These are phyloP conservation scores for Nitzschia palea DNA, from an alignment of 108 stramenopile genomes.

Conservation along the genomic window DNA sequence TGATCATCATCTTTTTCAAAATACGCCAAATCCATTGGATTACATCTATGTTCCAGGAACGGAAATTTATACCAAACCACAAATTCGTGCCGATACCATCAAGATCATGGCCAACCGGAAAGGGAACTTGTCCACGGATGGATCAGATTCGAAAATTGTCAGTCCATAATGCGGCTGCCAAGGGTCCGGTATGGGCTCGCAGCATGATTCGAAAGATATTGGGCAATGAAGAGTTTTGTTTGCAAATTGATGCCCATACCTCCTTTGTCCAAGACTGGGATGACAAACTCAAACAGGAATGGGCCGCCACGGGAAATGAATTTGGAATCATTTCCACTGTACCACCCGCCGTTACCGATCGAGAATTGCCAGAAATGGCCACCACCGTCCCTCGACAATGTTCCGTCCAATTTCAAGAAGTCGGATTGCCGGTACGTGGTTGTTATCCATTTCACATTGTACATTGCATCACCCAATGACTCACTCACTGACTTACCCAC, in stretches of 20 bases:
- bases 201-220: slow-evolving; percentile 72
- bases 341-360: slow-evolving; percentile 61
- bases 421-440: slow-evolving; percentile 31
- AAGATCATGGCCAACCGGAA: slow-evolving; percentile 33
- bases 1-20: background rate
- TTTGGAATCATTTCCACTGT: slow-evolving; percentile 90
- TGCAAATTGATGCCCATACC: slow-evolving; percentile 94
- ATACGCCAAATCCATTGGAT: background rate
- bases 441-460: background rate
- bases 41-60: slow-evolving; percentile 3
- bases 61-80: slow-evolving; percentile 17
- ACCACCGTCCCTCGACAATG: slow-evolving; percentile 68
- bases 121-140: slow-evolving; percentile 37
- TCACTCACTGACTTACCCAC: no score
- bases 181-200: slow-evolving; percentile 80
- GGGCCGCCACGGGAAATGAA: slow-evolving; percentile 85
- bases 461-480: no score
- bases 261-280: slow-evolving; percentile 90
- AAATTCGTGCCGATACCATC: slow-evolving; percentile 34
- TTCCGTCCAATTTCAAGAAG: slow-evolving; percentile 53
- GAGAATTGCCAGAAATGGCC: slow-evolving; percentile 16
- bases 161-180: slow-evolving; percentile 60
- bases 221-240: slow-evolving; percentile 97
- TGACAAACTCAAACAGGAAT: slow-evolving; percentile 58
- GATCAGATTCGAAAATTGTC: slow-evolving; percentile 65